Conservation (phyloP, 2,329 filamentous ascomycete species). For the Fragosphaeria purpurea region DNA sequence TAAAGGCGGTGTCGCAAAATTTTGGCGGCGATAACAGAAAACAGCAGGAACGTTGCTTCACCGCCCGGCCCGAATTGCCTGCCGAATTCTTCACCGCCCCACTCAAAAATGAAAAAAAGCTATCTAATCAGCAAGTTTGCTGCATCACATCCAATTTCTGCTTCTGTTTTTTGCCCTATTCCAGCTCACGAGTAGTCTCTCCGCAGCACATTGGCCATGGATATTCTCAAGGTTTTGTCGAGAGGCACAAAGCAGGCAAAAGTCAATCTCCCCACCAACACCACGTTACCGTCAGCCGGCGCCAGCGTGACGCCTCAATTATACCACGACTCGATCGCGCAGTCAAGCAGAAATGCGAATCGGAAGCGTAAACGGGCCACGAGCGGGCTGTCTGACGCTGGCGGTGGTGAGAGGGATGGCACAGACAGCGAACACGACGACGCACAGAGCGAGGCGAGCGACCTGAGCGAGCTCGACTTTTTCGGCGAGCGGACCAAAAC, state of each 20-base stretch:
- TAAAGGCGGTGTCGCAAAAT: neutral
- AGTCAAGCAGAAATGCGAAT: constrained; percentile 39
- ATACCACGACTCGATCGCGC: constrained; percentile 43
- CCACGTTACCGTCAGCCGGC: constrained; percentile 54
- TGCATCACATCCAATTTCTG: too few relatives aligned
- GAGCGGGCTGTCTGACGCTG: constrained; percentile 1
- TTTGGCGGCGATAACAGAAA: constrained; percentile 4
- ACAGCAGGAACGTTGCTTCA: too few relatives aligned
- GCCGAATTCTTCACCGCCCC: too few relatives aligned
- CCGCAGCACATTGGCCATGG: constrained; percentile 37
- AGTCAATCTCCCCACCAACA: constrained; percentile 15
- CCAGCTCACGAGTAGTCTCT: too few relatives aligned
- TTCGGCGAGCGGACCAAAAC: constrained; percentile 40
- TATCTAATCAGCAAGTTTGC: too few relatives aligned
- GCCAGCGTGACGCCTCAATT: constrained; percentile 58
- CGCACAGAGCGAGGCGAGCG: constrained; percentile 23
- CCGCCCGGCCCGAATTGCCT: too few relatives aligned
- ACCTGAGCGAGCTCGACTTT: constrained; percentile 45
- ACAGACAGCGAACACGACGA: constrained; percentile 14
- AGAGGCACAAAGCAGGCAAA: constrained; percentile 50
- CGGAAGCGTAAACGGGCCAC: constrained; percentile 35
- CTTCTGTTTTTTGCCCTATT: too few relatives aligned
- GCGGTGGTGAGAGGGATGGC: neutral
- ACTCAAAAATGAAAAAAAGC: too few relatives aligned
- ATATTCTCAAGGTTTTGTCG: constrained; percentile 64